phyloP scores from a whole-genome alignment of 1,284 basidiomycete genomes.

The Ganoderma meredithae region DNA sequence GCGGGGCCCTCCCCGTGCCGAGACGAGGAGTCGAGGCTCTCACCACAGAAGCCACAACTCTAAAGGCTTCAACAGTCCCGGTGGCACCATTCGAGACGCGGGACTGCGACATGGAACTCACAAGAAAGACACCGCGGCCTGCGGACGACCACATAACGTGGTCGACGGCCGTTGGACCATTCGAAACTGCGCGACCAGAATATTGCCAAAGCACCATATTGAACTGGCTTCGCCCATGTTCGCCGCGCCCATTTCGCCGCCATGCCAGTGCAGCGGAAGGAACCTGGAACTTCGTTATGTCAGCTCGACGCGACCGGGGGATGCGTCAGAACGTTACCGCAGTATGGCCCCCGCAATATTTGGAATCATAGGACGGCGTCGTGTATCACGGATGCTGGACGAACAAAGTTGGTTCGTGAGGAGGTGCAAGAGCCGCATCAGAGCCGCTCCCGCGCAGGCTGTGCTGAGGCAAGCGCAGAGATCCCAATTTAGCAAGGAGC shows the following conservation, averaged over 20 bases:
- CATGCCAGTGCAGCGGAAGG: neutral
- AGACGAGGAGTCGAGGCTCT: neutral
- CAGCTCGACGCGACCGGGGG: neutral
- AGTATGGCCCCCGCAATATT: neutral
- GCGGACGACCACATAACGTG: neutral
- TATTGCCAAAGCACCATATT: neutral
- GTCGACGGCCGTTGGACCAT: neutral
- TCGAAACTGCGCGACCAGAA: neutral
- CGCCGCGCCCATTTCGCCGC: neutral
- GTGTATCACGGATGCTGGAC: neutral
- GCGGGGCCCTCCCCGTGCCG: neutral
- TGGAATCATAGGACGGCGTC: neutral
- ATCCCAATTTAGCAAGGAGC: neutral
- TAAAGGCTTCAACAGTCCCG: neutral
- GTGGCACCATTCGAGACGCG: conserved; percentile 1
- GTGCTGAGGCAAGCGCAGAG: neutral
- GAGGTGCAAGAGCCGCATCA: neutral
- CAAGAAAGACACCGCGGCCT: neutral
- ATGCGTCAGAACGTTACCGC: neutral
- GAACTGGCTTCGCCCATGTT: neutral
- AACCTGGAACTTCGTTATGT: neutral
- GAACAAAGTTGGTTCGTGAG: neutral
- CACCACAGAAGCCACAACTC: neutral
- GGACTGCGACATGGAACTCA: neutral
- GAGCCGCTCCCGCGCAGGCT: neutral